Evolutionary conservation across 441 rosid species (phyloP).

Genomic region (Hypseocharis bilobata): DNA sequence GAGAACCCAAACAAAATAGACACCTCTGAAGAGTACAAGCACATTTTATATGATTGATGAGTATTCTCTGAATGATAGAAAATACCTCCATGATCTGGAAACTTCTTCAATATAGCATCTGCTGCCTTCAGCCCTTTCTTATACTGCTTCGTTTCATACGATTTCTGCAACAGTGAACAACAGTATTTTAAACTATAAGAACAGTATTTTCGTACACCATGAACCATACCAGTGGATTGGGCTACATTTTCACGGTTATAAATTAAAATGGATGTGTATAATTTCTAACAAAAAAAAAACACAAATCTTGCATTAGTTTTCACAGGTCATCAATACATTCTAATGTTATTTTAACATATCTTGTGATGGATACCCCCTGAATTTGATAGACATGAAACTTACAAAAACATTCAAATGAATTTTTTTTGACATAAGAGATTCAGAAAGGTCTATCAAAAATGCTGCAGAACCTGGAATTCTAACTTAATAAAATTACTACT

Average conservation of each 20-base stretch:
- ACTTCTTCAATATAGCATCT: conserved; percentile 85
- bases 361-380: neutral
- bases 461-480: neutral
- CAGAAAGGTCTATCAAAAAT: neutral
- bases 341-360: neutral
- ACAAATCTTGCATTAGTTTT: too few relatives aligned
- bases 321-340: neutral
- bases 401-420: neutral
- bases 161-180: conserved; percentile 52
- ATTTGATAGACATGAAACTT: too few relatives aligned
- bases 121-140: conserved; percentile 99
- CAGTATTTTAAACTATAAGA: neutral
- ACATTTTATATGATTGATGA: neutral
- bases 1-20: neutral
- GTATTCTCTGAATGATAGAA: neutral
- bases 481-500: neutral
- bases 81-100: conserved; percentile 98
- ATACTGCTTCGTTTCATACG: conserved; percentile 95
- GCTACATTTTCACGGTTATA: too few relatives aligned
- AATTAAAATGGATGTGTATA: too few relatives aligned
- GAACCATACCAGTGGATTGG: neutral
- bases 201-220: neutral
- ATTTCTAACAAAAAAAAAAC: too few relatives aligned
- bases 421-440: neutral
- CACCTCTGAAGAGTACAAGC: neutral